Evolutionary conservation across 352 stramenopile species (phyloP).

Genomic region (Phytophthora palmivora): DNA sequence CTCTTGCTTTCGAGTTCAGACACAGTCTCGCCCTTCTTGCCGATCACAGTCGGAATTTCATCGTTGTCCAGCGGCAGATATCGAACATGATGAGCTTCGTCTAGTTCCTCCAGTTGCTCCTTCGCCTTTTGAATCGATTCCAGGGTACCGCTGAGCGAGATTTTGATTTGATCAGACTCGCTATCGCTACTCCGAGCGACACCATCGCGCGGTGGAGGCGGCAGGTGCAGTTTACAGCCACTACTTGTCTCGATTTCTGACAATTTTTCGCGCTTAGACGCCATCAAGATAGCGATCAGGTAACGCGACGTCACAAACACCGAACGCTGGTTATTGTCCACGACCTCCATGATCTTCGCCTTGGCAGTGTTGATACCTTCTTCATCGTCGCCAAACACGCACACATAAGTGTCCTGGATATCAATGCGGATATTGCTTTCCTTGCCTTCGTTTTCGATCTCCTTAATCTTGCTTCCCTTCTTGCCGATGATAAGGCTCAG

Average conservation of each 20-base stretch:
- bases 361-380: conserved; percentile 57
- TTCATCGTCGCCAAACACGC: conserved; percentile 65
- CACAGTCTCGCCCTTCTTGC: conserved; percentile 84
- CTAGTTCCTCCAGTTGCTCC: conserved; percentile 60
- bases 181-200: conserved; percentile 31
- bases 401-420: conserved; percentile 70
- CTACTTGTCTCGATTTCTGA: conserved; percentile 68
- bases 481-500: conserved; percentile 86
- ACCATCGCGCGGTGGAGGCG: conserved; percentile 34
- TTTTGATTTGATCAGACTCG: conserved; percentile 63
- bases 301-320: conserved; percentile 70
- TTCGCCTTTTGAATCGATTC: conserved; percentile 73
- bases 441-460: conserved; percentile 66
- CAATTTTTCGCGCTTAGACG: conserved; percentile 80
- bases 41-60: conserved; percentile 79
- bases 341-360: conserved; percentile 65
- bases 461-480: conserved; percentile 81
- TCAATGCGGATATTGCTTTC: conserved; percentile 64
- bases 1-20: conserved; percentile 69
- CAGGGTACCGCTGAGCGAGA: conserved; percentile 64
- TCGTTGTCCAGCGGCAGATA: conserved; percentile 79
- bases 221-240: conserved; percentile 67
- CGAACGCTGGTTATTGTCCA: conserved; percentile 78
- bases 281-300: conserved; percentile 67
- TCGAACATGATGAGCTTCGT: conserved; percentile 66